Percentiles rank a stretch among this genome's conserved stretches.
These are phyloP conservation scores for Eucalyptus cloeziana DNA, from an alignment of 345 rosid species.

Conservation along the genomic window DNA sequence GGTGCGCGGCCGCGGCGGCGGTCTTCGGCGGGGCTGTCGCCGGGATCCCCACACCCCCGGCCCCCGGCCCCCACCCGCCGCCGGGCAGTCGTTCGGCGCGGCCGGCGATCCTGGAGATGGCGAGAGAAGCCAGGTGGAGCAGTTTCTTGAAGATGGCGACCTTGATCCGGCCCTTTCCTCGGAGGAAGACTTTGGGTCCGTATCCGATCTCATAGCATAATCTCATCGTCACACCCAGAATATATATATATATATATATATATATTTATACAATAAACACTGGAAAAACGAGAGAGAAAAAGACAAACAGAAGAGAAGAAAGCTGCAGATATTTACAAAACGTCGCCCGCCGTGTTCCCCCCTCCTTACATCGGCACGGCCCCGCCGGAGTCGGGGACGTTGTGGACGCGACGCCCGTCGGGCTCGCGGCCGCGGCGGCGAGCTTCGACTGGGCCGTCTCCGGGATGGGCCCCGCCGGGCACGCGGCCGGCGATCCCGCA, in stretches of 20 bases:
- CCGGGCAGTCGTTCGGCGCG: not conserved
- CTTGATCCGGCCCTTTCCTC: not conserved
- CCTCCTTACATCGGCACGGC: not conserved
- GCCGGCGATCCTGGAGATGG: not conserved
- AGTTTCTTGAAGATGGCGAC: no score
- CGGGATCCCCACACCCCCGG: not conserved
- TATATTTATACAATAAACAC: not conserved
- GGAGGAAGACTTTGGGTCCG: not conserved
- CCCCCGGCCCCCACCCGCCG: no score
- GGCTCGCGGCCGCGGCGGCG: not conserved
- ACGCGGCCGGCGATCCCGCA: not conserved
- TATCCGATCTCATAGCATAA: not conserved
- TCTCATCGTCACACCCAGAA: not conserved
- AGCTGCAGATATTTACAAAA: not conserved
- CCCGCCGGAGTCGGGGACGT: not conserved
- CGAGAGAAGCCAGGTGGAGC: not conserved
- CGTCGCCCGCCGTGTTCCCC: not conserved
- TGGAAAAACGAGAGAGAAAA: not conserved
- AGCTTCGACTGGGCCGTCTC: not conserved
- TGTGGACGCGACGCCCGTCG: not conserved
- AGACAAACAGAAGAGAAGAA: not conserved
- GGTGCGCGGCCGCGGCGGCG: not conserved
- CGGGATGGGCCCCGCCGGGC: not conserved
- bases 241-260: no score
- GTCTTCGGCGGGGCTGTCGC: not conserved